Evolutionary conservation across 2,329 filamentous ascomycete genomes (phyloP).

Genomic region (Alternaria triticina): DNA sequence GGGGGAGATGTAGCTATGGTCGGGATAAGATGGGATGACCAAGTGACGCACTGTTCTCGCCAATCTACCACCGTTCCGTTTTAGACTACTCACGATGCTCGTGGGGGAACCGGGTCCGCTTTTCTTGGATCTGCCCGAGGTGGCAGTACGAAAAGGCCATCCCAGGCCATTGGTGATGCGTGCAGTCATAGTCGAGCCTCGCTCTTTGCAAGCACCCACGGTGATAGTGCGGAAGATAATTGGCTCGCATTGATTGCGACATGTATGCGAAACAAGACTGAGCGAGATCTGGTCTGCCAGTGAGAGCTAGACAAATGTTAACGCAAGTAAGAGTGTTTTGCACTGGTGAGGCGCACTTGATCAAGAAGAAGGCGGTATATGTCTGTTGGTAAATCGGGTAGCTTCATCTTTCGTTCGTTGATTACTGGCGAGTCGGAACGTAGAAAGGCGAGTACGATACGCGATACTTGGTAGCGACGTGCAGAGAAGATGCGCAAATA

Average conservation of each 20-base stretch:
- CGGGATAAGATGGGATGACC: neutral
- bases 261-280: neutral
- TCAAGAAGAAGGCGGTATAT: neutral
- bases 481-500: neutral
- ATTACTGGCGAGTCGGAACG: neutral
- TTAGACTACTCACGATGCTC: neutral
- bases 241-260: neutral
- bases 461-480: neutral
- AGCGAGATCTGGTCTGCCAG: neutral
- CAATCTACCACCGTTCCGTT: neutral
- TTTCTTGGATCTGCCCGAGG: neutral
- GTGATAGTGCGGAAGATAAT: neutral
- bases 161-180: neutral
- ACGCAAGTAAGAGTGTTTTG: no score
- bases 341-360: neutral
- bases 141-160: neutral
- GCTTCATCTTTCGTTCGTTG: neutral
- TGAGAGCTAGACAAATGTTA: neutral
- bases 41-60: neutral
- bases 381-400: neutral
- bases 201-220: neutral
- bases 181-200: neutral
- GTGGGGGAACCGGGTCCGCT: neutral
- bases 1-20: neutral
- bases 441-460: neutral